Evolutionary conservation across 805 yeast genomes (phyloP).

Genomic region (Ogataea naganishii): DNA sequence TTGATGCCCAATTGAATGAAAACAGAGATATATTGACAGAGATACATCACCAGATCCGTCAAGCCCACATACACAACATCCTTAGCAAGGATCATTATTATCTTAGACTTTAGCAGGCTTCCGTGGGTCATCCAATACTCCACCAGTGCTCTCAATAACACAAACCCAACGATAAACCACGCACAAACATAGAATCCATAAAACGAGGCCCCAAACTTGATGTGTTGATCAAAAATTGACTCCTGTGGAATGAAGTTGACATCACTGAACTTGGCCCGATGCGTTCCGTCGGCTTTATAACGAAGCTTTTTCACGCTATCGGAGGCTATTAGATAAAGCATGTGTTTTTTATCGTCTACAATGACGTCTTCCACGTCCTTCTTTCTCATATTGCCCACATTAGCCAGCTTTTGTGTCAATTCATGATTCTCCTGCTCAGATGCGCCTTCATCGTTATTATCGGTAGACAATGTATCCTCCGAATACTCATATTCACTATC

Average conservation of each 20-base stretch:
- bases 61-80: conserved; percentile 63
- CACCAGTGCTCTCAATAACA: conserved; percentile 43
- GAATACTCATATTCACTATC: conserved; percentile 1
- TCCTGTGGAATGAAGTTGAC: conserved; percentile 34
- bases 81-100: conserved; percentile 46
- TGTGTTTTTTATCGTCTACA: conserved; percentile 1
- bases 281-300: conserved; percentile 23
- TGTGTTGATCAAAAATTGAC: conserved; percentile 45
- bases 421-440: no score
- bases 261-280: conserved; percentile 48
- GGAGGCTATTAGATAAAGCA: not conserved
- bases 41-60: conserved; percentile 70
- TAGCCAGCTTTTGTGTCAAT: no score
- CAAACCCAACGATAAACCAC: conserved; percentile 61
- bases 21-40: conserved; percentile 52
- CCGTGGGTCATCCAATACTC: conserved; percentile 43
- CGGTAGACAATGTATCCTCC: not conserved
- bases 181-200: conserved; percentile 75
- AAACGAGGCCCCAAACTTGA: conserved; percentile 40
- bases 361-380: no score
- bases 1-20: conserved; percentile 49
- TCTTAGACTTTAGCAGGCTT: conserved; percentile 37
- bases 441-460: not conserved
- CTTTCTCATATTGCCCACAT: no score
- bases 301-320: conserved; percentile 5